These are phyloP conservation scores for Leptographium galeiforme DNA, from an alignment of 2,329 filamentous ascomycete genomes.

Conservation along the genomic window DNA sequence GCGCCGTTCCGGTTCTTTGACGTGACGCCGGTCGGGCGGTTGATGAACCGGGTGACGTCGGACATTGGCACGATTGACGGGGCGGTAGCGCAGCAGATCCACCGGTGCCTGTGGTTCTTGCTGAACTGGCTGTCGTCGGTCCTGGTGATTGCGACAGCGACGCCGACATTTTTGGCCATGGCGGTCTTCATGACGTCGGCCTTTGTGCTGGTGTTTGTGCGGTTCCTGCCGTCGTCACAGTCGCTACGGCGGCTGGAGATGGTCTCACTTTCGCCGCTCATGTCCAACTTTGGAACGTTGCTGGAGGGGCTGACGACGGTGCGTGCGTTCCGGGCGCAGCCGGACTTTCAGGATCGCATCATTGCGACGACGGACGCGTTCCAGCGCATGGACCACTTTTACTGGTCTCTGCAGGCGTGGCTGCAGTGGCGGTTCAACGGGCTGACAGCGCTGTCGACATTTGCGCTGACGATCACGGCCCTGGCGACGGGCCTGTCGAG, in stretches of 20 bases:
- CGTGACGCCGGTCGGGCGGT: constrained; percentile 70
- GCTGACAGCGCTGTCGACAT: constrained; percentile 59
- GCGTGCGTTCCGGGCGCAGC: constrained; percentile 65
- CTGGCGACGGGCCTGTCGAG: constrained; percentile 62
- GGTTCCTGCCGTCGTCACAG: constrained; percentile 72
- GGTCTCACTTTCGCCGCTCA: constrained; percentile 75
- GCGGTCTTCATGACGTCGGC: constrained; percentile 51
- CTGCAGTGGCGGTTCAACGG: constrained; percentile 65
- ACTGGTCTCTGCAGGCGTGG: constrained; percentile 82
- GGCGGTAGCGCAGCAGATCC: constrained; percentile 63
- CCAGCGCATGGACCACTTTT: constrained; percentile 93
- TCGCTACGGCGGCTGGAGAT: constrained; percentile 75
- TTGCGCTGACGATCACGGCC: constrained; percentile 60
- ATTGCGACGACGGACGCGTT: constrained; percentile 75
- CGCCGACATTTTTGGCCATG: constrained; percentile 63
- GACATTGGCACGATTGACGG: constrained; percentile 86
- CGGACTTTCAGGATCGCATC: constrained; percentile 66
- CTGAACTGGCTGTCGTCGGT: constrained; percentile 64
- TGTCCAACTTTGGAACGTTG: constrained; percentile 85
- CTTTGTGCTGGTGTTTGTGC: constrained; percentile 62
- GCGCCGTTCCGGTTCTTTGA: constrained; percentile 88
- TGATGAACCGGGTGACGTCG: constrained; percentile 86
- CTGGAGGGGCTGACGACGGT: constrained; percentile 79
- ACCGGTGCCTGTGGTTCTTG: constrained; percentile 53
- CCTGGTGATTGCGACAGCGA: constrained; percentile 64